Evolutionary conservation across 1,284 basidiomycete species (phyloP), one percentile per base, ranked within the genome.

Genomic region (Boletus semigastroideus): DNA sequence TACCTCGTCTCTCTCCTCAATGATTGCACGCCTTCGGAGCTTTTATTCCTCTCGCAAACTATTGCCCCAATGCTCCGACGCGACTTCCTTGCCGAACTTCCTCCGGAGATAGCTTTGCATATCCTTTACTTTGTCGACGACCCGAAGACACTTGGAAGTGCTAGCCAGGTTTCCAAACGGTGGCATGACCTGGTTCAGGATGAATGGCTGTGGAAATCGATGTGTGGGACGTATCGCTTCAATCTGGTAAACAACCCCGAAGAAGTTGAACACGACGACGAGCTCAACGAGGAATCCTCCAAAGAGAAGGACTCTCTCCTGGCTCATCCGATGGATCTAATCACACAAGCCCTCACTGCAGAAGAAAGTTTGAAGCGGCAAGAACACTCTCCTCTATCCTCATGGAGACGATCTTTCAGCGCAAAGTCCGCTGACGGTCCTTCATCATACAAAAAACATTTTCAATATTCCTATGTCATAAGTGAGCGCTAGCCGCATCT

Each of bases 41-140:
- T 97, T 13, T 77, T 90, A 14, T 89, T 87, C 65, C 78, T 97
- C 51, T 90, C 89, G 0, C 78, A 78, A 10, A 78, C 76, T 48
- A 88, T 98, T 66, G 78, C 85, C 0, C 91, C 93, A 0, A 79
- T 90, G 30, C 83, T 98, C 59, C 89, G 90, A 64, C 84, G 92
- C 7, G 94, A 98, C 68, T 95, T 96, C 66, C 76, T 98, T 22
- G 73, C 78, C 5, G 84, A 87, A 27, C 76, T 98, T 1, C 96
- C 96, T 0, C 74, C 84, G 16, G 96, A 99, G 69, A 77, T 99
- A 31, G 82, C 86, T 0, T 72, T 97, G 25, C 84, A 94, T 63
- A 83, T 96, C 49, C 78, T 98, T 47, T 74, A 77, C 59, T 96
- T 88, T 68, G 77, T 98, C 45, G 87, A 95, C 58, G 90, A 94